These are phyloP conservation scores for Asterophora parasitica DNA, from an alignment of 768 basidiomycete species.

Conservation along the genomic window DNA sequence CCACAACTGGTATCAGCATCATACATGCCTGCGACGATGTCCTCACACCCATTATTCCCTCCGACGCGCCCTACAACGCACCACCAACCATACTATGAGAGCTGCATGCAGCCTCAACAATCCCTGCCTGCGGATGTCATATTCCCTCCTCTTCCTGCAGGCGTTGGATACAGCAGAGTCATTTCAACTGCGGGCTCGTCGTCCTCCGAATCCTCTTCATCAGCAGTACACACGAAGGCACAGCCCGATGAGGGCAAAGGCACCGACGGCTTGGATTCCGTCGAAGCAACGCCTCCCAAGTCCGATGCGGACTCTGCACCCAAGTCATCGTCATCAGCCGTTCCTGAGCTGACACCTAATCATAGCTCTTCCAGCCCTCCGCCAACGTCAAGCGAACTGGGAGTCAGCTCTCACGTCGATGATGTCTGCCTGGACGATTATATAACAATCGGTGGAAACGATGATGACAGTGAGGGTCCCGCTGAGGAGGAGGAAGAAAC, in stretches of 20 bases:
- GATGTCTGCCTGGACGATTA: conserved; percentile 14
- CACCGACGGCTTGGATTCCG: conserved; percentile 1
- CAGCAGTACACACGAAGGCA: conserved; percentile 6
- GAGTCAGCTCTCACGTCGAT: conserved; percentile 18
- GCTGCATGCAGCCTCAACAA: conserved; percentile 47
- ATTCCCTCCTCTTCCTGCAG: conserved; percentile 67
- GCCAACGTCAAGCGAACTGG: conserved; percentile 36
- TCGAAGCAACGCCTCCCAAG: conserved; percentile 7
- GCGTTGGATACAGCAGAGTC: conserved; percentile 29
- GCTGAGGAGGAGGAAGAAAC: conserved; percentile 28
- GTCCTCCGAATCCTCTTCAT: conserved; percentile 20
- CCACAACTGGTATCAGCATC: conserved; percentile 18
- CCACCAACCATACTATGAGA: conserved; percentile 73
- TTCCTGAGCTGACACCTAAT: conserved; percentile 64
- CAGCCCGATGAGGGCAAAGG: conserved; percentile 1
- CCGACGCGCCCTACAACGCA: conserved; percentile 52
- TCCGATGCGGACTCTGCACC: conserved; percentile 23
- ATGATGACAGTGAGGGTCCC: conserved; percentile 22
- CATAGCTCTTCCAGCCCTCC: conserved; percentile 63
- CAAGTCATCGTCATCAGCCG: conserved; percentile 37
- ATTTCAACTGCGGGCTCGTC: conserved; percentile 19
- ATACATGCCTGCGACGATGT: conserved; percentile 22
- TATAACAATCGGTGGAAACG: conserved; percentile 19
- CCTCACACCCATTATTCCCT: conserved; percentile 42
- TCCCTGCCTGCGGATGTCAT: conserved; percentile 56